A percentile compares a stretch with the other conserved stretches of the same genome.
Evolutionary conservation across 2,329 filamentous ascomycete genomes (phyloP).

Genomic region (Dactylellina parvicollis): DNA sequence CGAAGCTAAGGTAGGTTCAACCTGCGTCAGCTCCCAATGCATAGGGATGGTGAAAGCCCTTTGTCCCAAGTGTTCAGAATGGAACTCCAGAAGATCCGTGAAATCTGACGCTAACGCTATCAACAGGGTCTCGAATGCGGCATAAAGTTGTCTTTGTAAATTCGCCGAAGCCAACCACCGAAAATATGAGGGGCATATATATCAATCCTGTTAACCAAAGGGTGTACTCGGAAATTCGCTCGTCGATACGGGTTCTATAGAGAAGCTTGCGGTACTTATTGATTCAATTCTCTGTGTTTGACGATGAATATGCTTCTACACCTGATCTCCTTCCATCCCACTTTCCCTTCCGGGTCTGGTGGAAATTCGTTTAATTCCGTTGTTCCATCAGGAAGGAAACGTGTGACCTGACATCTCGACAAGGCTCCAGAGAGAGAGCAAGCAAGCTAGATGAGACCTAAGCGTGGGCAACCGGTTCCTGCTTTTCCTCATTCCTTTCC

Average conservation of each 20-base stretch:
- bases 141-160: slow-evolving; percentile 16
- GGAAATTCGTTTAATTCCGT: slow-evolving; percentile 54
- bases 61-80: slow-evolving; percentile 4
- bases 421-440: slow-evolving; percentile 45
- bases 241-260: slow-evolving; percentile 20
- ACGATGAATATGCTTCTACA: slow-evolving; percentile 18
- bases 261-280: slow-evolving; percentile 6
- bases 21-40: slow-evolving; percentile 30
- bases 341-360: slow-evolving; percentile 50
- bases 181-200: not conserved
- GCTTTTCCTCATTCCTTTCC: slow-evolving; percentile 53
- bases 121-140: slow-evolving; percentile 11
- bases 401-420: slow-evolving; percentile 53
- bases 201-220: slow-evolving; percentile 8
- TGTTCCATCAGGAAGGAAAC: slow-evolving; percentile 54
- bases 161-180: slow-evolving; percentile 8
- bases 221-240: slow-evolving; percentile 4
- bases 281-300: slow-evolving; percentile 13
- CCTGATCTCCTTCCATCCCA: slow-evolving; percentile 43
- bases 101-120: slow-evolving; percentile 12
- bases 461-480: slow-evolving; percentile 53
- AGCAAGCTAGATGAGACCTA: slow-evolving; percentile 34
- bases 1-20: slow-evolving; percentile 34
- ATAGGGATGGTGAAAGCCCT: slow-evolving; percentile 37
- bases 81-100: not conserved